Conservation (phyloP, 2,329 filamentous ascomycete species). For the Mycogone perniciosa region DNA sequence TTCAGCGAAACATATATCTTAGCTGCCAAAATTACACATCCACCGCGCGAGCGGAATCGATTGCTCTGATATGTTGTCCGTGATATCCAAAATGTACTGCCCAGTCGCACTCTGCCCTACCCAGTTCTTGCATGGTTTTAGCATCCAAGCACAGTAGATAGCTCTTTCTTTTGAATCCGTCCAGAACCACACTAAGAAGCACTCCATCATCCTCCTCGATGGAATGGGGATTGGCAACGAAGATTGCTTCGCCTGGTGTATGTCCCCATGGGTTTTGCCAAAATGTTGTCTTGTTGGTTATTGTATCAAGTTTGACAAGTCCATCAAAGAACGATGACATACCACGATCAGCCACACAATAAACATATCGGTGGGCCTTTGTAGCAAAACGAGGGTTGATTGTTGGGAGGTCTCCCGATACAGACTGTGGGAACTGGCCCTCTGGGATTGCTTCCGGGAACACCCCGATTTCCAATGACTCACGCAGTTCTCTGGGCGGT, state of each 20-base stretch:
- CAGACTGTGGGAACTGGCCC: background rate
- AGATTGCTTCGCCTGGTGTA: slow-evolving; percentile 59
- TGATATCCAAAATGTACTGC: slow-evolving; percentile 55
- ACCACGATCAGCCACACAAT: slow-evolving; percentile 45
- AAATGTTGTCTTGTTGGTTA: slow-evolving; percentile 37
- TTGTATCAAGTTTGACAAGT: slow-evolving; percentile 53
- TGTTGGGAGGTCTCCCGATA: slow-evolving; percentile 49
- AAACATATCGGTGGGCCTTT: slow-evolving; percentile 47
- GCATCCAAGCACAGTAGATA: slow-evolving; percentile 57
- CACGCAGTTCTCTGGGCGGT: background rate
- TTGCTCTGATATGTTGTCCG: slow-evolving; percentile 27
- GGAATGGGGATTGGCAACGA: slow-evolving; percentile 37
- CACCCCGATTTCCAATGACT: background rate
- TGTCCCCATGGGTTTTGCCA: slow-evolving; percentile 50
- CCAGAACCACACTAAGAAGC: slow-evolving; percentile 51
- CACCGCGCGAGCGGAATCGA: background rate
- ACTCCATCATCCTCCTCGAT: slow-evolving; percentile 50
- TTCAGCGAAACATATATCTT: no score
- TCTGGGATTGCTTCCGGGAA: background rate
- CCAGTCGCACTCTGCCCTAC: slow-evolving; percentile 50
- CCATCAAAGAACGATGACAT: slow-evolving; percentile 50
- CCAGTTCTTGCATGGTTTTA: slow-evolving; percentile 49
- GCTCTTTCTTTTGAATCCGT: slow-evolving; percentile 46
- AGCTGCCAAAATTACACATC: background rate
- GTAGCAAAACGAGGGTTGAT: slow-evolving; percentile 51